Base-by-base conservation (phyloP, 306 rosid species). In the Vigna angularis region DNA sequence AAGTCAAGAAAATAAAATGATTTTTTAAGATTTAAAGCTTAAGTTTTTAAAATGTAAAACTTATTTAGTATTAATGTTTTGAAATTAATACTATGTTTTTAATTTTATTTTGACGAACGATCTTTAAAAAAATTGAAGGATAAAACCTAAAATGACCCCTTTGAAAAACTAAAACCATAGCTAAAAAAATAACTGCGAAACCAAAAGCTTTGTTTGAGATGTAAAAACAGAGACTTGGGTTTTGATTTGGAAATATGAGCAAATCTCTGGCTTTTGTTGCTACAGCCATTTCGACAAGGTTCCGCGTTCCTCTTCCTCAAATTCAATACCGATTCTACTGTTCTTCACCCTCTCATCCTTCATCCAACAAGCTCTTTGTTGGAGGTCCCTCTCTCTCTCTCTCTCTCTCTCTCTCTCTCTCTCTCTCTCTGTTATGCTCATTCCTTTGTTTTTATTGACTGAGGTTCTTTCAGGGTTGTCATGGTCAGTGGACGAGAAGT, bases 401-500 rank as follows among this genome's bases (percentile, higher is more conserved):
- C 16, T 22, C 61, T 56, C n/a, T 22, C 26, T 24, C 30, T 9
- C 7, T 20, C 59, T 56, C 8, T 38, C 59, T 56, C 16, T 20
- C 28, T 22, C 34, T 22, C 4, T 28, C 4, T 28, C 9, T 16
- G 12, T 24, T 57, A 11, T 57, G 64, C 17, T 57, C 28, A n/a
- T 57, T 57, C 34, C 24, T 56, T 14, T 1, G 3, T 11, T 30
- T 24, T 57, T 57, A 11, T 11, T 57, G 64, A 57, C 38, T 5
- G 34, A 24, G n/a, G 2, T 3, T 12, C 9, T 57, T 57, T 24
- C 64, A 57, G 36, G 64, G 8, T 57, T 57, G 36, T 57, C 64
- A 22, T 57, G 64, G 64, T 57, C 64, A 24, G 64, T 57, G 64
- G 64, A 57, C 64, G 36, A 57, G 17, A 57, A 57, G 8, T 57